Conservation (phyloP, 2,329 filamentous ascomycete species). For the Aspergillus candidus region DNA sequence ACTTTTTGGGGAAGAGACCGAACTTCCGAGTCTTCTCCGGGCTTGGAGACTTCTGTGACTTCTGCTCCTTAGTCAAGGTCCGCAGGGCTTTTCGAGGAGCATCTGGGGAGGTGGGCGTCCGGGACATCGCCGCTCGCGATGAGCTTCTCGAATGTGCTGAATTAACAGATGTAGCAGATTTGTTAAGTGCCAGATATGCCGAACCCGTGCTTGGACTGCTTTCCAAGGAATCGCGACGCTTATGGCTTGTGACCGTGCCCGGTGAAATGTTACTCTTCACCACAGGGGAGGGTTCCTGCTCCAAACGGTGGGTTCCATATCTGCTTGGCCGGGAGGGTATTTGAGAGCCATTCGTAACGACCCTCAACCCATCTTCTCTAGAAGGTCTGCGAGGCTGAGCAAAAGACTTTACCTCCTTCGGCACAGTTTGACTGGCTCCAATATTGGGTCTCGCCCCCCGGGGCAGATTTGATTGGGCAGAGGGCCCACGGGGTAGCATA, state of each 20-base stretch:
- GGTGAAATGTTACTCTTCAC: constrained; percentile 52
- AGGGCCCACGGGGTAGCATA: too few species aligned
- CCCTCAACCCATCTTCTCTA: constrained; percentile 8
- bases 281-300: constrained; percentile 48
- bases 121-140: constrained; percentile 26
- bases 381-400: too few species aligned
- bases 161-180: constrained; percentile 33
- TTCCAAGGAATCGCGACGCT: constrained; percentile 46
- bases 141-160: constrained; percentile 31
- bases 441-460: too few species aligned
- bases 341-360: constrained; percentile 19
- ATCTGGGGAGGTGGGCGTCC: constrained; percentile 27
- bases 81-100: constrained; percentile 25
- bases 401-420: too few species aligned
- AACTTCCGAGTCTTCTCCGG: constrained; percentile 56
- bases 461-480: too few species aligned
- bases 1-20: constrained; percentile 68
- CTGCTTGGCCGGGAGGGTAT: constrained; percentile 61
- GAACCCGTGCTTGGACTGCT: constrained; percentile 32
- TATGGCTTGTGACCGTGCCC: constrained; percentile 45
- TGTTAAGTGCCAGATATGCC: constrained; percentile 22
- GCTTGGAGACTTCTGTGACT: constrained; percentile 23
- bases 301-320: constrained; percentile 60
- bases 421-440: too few species aligned
- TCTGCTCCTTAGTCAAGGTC: constrained; percentile 33